A percentile compares a stretch with the other conserved stretches of the same genome.
Conservation (phyloP, 2,329 filamentous ascomycete genomes). For the Ascochyta viciae-villosae region DNA sequence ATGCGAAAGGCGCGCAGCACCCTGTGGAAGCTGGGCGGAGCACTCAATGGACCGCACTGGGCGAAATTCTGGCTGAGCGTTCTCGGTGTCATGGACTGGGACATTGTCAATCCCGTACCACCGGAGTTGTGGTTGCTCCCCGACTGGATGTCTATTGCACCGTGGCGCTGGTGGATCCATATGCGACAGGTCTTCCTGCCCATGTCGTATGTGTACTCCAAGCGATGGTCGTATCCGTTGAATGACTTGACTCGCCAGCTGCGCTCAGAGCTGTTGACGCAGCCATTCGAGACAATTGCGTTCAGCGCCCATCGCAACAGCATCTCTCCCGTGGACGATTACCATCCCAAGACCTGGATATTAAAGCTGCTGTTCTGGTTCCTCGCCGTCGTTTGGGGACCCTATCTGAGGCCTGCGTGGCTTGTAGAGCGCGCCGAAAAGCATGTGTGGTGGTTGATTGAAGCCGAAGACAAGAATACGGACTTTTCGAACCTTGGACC, state of each 20-base stretch:
- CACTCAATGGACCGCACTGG: conserved; percentile 87
- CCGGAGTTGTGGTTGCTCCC: conserved; percentile 93
- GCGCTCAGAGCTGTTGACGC: conserved; percentile 80
- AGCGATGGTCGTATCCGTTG: conserved; percentile 77
- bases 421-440: conserved; percentile 77
- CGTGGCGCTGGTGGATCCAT: conserved; percentile 98
- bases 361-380: conserved; percentile 81
- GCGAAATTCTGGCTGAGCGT: conserved; percentile 94
- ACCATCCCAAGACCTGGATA: conserved; percentile 88
- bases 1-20: conserved; percentile 85
- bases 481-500: conserved; percentile 86
- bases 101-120: conserved; percentile 91
- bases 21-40: conserved; percentile 85
- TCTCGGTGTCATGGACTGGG: conserved; percentile 84
- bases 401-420: conserved; percentile 71
- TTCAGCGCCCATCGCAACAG: conserved; percentile 82
- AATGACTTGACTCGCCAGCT: conserved; percentile 76
- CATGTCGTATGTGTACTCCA: conserved; percentile 90
- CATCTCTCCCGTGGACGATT: conserved; percentile 83
- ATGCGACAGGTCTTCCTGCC: conserved; percentile 96
- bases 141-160: conserved; percentile 87
- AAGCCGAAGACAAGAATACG: conserved; percentile 93
- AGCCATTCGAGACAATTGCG: conserved; percentile 78
- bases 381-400: conserved; percentile 80
- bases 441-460: conserved; percentile 81